phyloP scores from a whole-genome alignment of 2,329 filamentous ascomycete genomes.

The Fusarium anguioides region DNA sequence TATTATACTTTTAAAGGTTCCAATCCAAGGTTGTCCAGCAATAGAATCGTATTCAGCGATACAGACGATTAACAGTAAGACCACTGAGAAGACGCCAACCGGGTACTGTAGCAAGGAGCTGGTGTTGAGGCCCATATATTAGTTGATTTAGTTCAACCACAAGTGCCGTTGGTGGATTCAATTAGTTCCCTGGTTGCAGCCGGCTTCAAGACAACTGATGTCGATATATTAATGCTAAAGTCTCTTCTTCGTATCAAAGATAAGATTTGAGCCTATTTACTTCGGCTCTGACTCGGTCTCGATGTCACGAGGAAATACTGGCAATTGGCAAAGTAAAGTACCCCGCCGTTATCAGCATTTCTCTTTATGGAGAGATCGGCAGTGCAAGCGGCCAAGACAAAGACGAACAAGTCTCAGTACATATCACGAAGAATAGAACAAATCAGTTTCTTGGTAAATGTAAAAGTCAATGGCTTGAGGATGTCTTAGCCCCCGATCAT shows the following conservation, averaged over 20 bases:
- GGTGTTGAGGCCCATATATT: background rate
- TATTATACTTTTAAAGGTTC: background rate
- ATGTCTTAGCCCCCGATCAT: background rate
- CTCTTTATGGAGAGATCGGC: constrained; percentile 15
- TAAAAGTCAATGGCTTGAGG: background rate
- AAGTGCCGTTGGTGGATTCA: background rate
- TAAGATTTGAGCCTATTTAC: background rate
- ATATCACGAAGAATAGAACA: background rate
- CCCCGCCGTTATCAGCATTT: constrained; percentile 1
- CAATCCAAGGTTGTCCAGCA: background rate
- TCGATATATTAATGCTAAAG: background rate
- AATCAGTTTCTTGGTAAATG: background rate
- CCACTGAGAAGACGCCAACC: background rate
- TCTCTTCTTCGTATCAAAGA: constrained; percentile 1
- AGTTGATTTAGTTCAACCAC: background rate
- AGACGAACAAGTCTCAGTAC: background rate
- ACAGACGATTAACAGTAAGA: background rate
- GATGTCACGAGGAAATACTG: background rate
- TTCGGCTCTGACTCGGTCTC: background rate
- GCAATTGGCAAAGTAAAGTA: background rate
- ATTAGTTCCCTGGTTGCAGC: background rate
- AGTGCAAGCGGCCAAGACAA: background rate
- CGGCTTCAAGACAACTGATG: constrained; percentile 7
- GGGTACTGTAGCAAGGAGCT: background rate
- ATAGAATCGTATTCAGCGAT: background rate